Conservation (phyloP, 1,139 yeast species). For the Yamadazyma triangularis region DNA sequence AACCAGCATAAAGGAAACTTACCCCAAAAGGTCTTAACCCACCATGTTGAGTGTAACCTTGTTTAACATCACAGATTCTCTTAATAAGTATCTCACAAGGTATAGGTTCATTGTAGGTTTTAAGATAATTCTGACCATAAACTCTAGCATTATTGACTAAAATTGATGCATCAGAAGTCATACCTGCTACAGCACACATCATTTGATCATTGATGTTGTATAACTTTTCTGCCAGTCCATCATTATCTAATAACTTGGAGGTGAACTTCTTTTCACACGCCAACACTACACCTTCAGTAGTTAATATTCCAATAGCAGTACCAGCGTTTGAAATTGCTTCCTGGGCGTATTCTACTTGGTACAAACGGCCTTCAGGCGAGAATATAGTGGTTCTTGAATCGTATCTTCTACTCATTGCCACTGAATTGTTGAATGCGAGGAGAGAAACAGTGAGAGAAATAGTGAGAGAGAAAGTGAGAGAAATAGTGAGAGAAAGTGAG, state of each 20-base stretch:
- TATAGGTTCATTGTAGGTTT: conserved; percentile 83
- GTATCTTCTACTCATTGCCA: conserved; percentile 51
- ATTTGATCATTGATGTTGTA: conserved; percentile 78
- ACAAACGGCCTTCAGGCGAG: conserved; percentile 97
- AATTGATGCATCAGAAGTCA: conserved; percentile 95
- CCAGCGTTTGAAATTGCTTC: conserved; percentile 98
- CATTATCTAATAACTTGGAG: conserved; percentile 87
- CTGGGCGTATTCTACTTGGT: conserved; percentile 94
- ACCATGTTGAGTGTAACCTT: conserved; percentile 98
- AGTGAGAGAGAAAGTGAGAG: too few relatives aligned
- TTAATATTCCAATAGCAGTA: conserved; percentile 91
- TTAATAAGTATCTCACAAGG: conserved; percentile 90
- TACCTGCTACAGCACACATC: conserved; percentile 96
- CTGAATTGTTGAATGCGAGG: conserved; percentile 5
- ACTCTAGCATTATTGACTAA: conserved; percentile 85
- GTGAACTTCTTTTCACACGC: conserved; percentile 97
- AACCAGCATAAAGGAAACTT: conserved; percentile 92
- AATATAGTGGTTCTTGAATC: conserved; percentile 98
- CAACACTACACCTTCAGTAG: conserved; percentile 88
- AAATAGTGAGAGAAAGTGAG: too few relatives aligned
- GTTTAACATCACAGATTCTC: conserved; percentile 87
- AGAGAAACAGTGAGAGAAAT: too few relatives aligned
- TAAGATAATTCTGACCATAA: conserved; percentile 77
- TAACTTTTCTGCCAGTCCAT: conserved; percentile 88
- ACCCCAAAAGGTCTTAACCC: conserved; percentile 99